Base-by-base conservation (phyloP, 176 grass and related monocot species). In the Chloris gayana region DNA sequence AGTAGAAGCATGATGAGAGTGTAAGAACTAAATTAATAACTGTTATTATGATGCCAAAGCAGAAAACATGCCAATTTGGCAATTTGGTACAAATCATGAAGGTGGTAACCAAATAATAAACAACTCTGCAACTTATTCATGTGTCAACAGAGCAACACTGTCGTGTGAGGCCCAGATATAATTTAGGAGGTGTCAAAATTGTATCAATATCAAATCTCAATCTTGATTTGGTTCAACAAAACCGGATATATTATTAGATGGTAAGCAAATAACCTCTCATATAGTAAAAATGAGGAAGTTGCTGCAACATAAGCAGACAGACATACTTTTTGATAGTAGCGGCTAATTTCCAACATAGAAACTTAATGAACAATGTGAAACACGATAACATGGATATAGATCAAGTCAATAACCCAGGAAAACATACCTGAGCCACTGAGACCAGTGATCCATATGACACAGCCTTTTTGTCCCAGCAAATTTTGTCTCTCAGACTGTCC, bases 381-480 rank as follows among this genome's bases (percentile, higher is more conserved):
- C 56, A 14, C 11, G 2, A 64, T 45, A 17, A 26, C 21, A 27
- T 71, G 59, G 7, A 60, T 77, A 57, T 73, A 54, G 73, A 22
- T 80, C 34, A 83, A 68, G 2, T 60, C 0, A 50, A 6, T 22
- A 66, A 51, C 75, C 33, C 1, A 38, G 45, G 64, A 80, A 85
- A 41, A 69, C 45, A 75, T 77, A 97, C 93, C 93, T 82, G 93
- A 97, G 76, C 93, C 90, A 69, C 93, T 97, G 63, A 97, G 88
- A 68, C 93, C 93, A 76, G 93, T 97, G 76, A 97, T 97, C 93
- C 93, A 97, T 62, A 97, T 88, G 45, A 97, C 90, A 77, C 90
- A 97, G 63, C 93, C 93, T 76, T 93, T 97, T 50, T 97, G 90
- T 66, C 87, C 85, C 57, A 97, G 82, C 72, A 97, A 86, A 1